Conservation (phyloP, 1,284 basidiomycete genomes). For the Ustilago lituana region DNA sequence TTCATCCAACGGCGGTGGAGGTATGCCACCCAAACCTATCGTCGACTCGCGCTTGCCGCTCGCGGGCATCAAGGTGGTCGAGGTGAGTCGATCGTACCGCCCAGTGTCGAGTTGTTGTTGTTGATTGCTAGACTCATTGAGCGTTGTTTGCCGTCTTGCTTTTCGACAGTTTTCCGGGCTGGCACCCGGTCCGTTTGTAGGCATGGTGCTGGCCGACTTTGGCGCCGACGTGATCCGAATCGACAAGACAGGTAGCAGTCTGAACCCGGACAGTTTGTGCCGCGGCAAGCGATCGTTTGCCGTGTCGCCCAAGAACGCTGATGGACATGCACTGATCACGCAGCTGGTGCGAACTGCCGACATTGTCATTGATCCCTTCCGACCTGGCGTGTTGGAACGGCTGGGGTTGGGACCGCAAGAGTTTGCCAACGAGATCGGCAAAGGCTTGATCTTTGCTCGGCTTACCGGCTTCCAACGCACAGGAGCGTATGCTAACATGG, state of each 20-base stretch:
- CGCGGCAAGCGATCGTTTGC: constrained; percentile 79
- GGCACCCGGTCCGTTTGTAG: constrained; percentile 82
- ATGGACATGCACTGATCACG: constrained; percentile 74
- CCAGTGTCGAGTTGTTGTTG: too few relatives aligned
- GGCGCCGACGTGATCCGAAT: constrained; percentile 81
- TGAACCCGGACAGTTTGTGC: constrained; percentile 70
- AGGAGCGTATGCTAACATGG: constrained; percentile 65
- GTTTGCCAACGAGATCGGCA: constrained; percentile 73
- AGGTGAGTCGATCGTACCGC: too few relatives aligned
- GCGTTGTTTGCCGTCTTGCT: too few relatives aligned
- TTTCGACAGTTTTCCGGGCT: constrained; percentile 82
- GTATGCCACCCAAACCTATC: constrained; percentile 25
- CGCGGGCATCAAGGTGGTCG: constrained; percentile 39
- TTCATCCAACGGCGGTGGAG: constrained; percentile 13
- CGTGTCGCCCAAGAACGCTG: constrained; percentile 74
- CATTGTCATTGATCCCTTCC: constrained; percentile 82
- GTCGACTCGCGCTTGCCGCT: constrained; percentile 28
- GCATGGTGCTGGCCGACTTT: constrained; percentile 79
- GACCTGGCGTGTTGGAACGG: constrained; percentile 82
- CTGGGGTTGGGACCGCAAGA: constrained; percentile 78
- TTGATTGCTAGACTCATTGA: too few relatives aligned
- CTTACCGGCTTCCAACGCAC: constrained; percentile 67
- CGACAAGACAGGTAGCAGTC: constrained; percentile 71
- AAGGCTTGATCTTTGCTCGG: constrained; percentile 63
- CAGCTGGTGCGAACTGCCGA: constrained; percentile 77